Conservation (phyloP, 176 grass and related monocot species). For the Luzula sylvatica region DNA sequence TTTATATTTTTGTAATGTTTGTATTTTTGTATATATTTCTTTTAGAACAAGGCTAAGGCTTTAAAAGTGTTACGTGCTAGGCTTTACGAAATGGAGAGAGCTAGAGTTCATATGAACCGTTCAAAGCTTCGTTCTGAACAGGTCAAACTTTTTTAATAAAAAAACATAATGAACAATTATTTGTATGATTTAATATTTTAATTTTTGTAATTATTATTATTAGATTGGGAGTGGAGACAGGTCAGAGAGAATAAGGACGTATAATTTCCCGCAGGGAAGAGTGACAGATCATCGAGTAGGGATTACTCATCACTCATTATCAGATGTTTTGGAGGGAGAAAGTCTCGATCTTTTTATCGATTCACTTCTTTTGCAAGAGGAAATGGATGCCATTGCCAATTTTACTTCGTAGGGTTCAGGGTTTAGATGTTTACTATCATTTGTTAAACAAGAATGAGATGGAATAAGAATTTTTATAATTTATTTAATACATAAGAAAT, state of each 20-base stretch:
- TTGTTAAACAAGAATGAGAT: no score
- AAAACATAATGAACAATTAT: background rate
- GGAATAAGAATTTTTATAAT: no score
- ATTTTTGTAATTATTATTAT: constrained; percentile 4
- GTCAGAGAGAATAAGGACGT: constrained; percentile 78
- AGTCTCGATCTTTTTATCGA: constrained; percentile 61
- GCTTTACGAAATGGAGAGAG: constrained; percentile 79
- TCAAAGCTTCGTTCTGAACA: constrained; percentile 87
- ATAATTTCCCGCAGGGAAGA: constrained; percentile 89
- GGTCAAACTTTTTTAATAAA: constrained; percentile 22
- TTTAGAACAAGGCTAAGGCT: constrained; percentile 94
- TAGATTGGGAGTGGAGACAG: constrained; percentile 87
- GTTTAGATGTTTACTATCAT: no score
- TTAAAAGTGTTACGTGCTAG: constrained; percentile 75
- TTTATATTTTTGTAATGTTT: background rate
- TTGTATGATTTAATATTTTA: background rate
- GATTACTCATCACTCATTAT: constrained; percentile 67
- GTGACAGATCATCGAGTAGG: constrained; percentile 82
- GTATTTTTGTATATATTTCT: background rate
- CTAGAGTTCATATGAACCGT: constrained; percentile 53
- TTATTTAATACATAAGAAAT: no score
- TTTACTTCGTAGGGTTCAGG: constrained; percentile 40
- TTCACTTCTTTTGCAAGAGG: constrained; percentile 62
- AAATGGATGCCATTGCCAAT: constrained; percentile 71
- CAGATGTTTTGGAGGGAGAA: constrained; percentile 72